Evolutionary conservation across 768 basidiomycete genomes (phyloP).

Genomic region (Xerocomus potaroensis): DNA sequence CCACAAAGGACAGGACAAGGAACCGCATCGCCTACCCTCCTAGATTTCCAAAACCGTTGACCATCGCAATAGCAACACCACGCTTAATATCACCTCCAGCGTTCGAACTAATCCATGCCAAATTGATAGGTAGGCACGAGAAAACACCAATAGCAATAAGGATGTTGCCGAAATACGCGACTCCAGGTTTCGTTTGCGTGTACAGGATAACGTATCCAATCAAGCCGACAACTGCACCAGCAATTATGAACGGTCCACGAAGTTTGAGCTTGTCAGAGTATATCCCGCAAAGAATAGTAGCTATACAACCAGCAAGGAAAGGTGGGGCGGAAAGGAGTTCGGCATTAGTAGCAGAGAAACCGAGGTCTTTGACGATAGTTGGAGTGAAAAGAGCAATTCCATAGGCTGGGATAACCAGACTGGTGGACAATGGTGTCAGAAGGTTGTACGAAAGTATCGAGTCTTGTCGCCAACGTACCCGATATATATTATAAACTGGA

Average conservation of each 20-base stretch:
- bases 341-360: constrained; percentile 46
- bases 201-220: constrained; percentile 48
- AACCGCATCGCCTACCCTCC: constrained; percentile 38
- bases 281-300: constrained; percentile 35
- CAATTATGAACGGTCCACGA: constrained; percentile 48
- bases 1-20: background rate
- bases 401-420: constrained; percentile 42
- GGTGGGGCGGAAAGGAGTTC: constrained; percentile 46
- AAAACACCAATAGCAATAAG: constrained; percentile 48
- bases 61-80: constrained; percentile 46
- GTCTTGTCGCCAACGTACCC: constrained; percentile 26
- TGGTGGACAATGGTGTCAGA: constrained; percentile 14
- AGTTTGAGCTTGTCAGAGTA: constrained; percentile 39
- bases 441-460: background rate
- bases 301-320: constrained; percentile 39
- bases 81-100: constrained; percentile 52
- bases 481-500: constrained; percentile 34
- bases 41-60: constrained; percentile 52
- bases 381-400: constrained; percentile 45
- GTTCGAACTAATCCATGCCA: constrained; percentile 53
- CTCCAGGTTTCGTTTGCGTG: constrained; percentile 16
- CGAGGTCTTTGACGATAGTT: constrained; percentile 44
- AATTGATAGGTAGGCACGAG: constrained; percentile 38
- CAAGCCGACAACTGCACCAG: constrained; percentile 35
- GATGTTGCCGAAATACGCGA: constrained; percentile 41